phyloP scores from a whole-genome alignment of 805 yeast genomes.

The Yamadazyma insecticola region DNA sequence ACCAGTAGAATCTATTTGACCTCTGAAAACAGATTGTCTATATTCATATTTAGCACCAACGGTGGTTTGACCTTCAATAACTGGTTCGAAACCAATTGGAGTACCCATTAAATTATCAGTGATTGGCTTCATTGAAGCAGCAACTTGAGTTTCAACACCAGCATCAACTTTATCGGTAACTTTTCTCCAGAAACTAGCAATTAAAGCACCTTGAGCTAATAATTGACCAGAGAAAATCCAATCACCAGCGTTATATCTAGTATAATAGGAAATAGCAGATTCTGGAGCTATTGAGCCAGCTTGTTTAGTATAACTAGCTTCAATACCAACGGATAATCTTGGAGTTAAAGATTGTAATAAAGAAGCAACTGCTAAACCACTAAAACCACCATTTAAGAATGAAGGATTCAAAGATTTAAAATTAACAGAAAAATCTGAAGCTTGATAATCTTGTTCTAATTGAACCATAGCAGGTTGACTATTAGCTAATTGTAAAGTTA shows the following conservation, averaged over 20 bases:
- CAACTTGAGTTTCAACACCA: slow-evolving; percentile 82
- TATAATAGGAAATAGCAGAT: slow-evolving; percentile 83
- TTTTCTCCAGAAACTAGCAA: slow-evolving; percentile 91
- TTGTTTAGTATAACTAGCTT: slow-evolving; percentile 82
- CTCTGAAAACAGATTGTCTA: slow-evolving; percentile 93
- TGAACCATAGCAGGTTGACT: slow-evolving; percentile 93
- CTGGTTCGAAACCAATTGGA: slow-evolving; percentile 78
- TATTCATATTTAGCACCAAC: slow-evolving; percentile 97
- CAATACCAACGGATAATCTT: slow-evolving; percentile 82
- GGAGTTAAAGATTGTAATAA: slow-evolving; percentile 85
- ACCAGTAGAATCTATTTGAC: slow-evolving; percentile 88
- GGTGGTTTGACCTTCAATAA: slow-evolving; percentile 87
- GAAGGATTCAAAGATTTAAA: slow-evolving; percentile 90
- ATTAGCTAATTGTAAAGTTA: slow-evolving; percentile 81
- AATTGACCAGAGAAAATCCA: slow-evolving; percentile 95
- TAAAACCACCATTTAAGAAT: slow-evolving; percentile 62
- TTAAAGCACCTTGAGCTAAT: slow-evolving; percentile 86
- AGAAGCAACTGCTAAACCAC: slow-evolving; percentile 89
- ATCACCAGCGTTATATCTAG: slow-evolving; percentile 80
- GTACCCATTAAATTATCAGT: slow-evolving; percentile 71
- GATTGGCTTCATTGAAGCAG: slow-evolving; percentile 71
- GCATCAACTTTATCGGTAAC: slow-evolving; percentile 92
- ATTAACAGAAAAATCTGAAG: slow-evolving; percentile 81
- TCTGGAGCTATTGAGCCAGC: slow-evolving; percentile 71
- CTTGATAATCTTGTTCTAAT: slow-evolving; percentile 93